These are phyloP conservation scores for Boletus vermiculosoides DNA, from an alignment of 768 basidiomycete species.

Conservation along the genomic window DNA sequence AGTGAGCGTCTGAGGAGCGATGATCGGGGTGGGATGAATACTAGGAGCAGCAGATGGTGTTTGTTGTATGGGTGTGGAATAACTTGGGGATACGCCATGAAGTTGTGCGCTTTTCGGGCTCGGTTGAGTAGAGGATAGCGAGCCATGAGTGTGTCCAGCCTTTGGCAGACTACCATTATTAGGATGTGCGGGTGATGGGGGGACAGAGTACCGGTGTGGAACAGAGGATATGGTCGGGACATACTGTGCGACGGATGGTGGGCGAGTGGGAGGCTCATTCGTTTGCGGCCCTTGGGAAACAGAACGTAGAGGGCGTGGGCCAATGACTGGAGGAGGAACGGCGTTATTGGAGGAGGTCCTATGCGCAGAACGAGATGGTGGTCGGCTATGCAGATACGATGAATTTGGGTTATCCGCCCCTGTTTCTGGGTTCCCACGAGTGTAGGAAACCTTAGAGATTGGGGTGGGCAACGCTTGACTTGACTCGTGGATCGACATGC, in stretches of 20 bases:
- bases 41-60: slow-evolving; percentile 18
- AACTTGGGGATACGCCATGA: slow-evolving; percentile 12
- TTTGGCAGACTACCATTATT: slow-evolving; percentile 15
- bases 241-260: slow-evolving; percentile 23
- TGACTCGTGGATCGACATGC: slow-evolving; percentile 31
- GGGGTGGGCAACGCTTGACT: slow-evolving; percentile 17
- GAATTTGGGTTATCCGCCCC: slow-evolving; percentile 18
- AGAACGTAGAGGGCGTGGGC: slow-evolving; percentile 30
- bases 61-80: slow-evolving; percentile 14
- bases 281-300: slow-evolving; percentile 26
- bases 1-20: slow-evolving; percentile 17
- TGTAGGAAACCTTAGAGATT: slow-evolving; percentile 19
- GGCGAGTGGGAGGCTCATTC: slow-evolving; percentile 26
- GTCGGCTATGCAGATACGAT: slow-evolving; percentile 22
- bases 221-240: slow-evolving; percentile 1
- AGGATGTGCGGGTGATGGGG: slow-evolving; percentile 22
- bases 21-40: slow-evolving; percentile 23
- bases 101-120: slow-evolving; percentile 25
- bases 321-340: slow-evolving; percentile 25
- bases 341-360: slow-evolving; percentile 18
- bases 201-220: slow-evolving; percentile 17
- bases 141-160: slow-evolving; percentile 9
- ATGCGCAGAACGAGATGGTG: slow-evolving; percentile 29
- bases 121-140: slow-evolving; percentile 20
- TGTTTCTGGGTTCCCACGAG: slow-evolving; percentile 29